Evolutionary conservation across 2,329 filamentous ascomycete species (phyloP).

Genomic region (Penicillium hesseltinei): DNA sequence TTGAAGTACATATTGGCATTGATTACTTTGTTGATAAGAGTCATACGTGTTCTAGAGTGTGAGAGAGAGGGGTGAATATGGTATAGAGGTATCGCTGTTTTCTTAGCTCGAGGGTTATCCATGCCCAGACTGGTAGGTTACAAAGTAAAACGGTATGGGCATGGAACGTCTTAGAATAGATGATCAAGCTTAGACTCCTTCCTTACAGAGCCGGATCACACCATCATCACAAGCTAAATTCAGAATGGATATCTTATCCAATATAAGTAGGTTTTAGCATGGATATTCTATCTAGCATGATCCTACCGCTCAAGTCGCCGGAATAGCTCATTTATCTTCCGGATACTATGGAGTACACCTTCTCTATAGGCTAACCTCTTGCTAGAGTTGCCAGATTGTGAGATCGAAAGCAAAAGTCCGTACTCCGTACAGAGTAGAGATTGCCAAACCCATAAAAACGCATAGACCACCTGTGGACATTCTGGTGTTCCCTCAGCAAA

Average conservation of each 20-base stretch:
- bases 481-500: background rate
- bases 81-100: background rate
- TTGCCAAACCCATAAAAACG: background rate
- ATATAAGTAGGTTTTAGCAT: background rate
- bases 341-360: background rate
- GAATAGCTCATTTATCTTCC: background rate
- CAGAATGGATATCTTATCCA: background rate
- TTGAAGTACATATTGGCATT: background rate
- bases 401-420: conserved; percentile 1
- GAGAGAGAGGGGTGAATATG: background rate
- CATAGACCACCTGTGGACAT: background rate
- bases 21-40: background rate
- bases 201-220: conserved; percentile 16
- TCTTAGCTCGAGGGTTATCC: background rate
- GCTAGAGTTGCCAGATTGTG: background rate
- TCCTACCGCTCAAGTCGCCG: background rate
- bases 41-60: background rate
- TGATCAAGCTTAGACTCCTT: background rate
- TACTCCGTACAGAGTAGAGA: background rate
- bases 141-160: conserved; percentile 2
- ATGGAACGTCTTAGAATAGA: background rate
- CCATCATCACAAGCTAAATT: conserved; percentile 18
- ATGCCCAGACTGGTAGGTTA: background rate
- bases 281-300: background rate
- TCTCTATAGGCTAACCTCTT: background rate